Evolutionary conservation across 495 filamentous ascomycete species (phyloP), one percentile per base, ranked within the genome.

Genomic region (Neurospora sp.): DNA sequence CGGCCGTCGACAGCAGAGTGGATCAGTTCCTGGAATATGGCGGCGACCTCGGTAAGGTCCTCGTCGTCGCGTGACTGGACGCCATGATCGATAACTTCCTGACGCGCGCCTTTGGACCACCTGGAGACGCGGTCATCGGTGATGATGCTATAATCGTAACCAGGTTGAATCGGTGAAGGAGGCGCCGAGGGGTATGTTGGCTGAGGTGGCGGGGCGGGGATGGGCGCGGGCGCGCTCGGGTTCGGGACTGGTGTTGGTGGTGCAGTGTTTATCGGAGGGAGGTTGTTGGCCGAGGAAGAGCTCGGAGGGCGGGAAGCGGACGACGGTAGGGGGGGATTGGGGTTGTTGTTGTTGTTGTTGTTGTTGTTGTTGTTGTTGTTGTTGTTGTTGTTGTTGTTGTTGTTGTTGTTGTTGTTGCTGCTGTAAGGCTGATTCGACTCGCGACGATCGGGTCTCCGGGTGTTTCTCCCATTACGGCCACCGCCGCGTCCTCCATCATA

Each of bases 11-110:
- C 78, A 53, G 88, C 89, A 48, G 93, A 88, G 61, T 88, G 86
- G 27, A 96, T 85, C 35, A 98, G 85, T 78, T 99, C 96, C 80
- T 98, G 93, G 74, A 94, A 94, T 31, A 97, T 83, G 12, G 86
- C 87, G 40, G 89, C 87, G 40, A 97, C 83, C 71, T 85, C 85
- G 41, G 89, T 79, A 27, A 87, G 78, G 78, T 97, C 92, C 74
- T 91, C 87, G 74, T 90, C 86, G 39, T 87, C 81, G 68, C 87
- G 87, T 37, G 89, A 90, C 73, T 88, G 84, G 69, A 83, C 77
- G 38, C 86, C 87, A 74, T 86, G 81, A 4, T 81, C 79, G 27
- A 87, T 77, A 5, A 89, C 81, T 61, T 87, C 83, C 66, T 87
- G 85, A 7, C 87, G 84, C n/a, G 82, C 86, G 69, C 76, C 79